Conservation (phyloP, 108 stramenopile genomes). For the Discostella stelligeroides region DNA sequence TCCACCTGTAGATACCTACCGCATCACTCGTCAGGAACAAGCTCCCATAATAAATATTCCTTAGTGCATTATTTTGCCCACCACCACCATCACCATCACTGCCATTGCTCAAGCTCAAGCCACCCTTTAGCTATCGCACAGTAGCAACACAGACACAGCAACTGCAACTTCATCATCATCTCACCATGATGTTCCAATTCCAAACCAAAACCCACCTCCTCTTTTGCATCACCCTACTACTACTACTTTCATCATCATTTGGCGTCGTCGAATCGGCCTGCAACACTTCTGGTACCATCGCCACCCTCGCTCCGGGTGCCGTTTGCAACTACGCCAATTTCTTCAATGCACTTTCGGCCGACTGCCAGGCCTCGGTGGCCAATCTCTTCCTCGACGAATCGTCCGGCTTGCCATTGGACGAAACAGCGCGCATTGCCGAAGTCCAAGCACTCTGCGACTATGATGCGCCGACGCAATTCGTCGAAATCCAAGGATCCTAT, state of each 20-base stretch:
- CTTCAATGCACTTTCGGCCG: neutral
- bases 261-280: neutral
- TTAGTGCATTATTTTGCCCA: too few relatives aligned
- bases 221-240: too few relatives aligned
- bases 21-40: too few relatives aligned
- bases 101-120: too few relatives aligned
- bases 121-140: too few relatives aligned
- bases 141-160: too few relatives aligned
- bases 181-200: neutral
- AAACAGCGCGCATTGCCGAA: neutral
- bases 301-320: neutral
- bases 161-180: too few relatives aligned
- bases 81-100: too few relatives aligned
- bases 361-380: constrained; percentile 2
- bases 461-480: constrained; percentile 31
- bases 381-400: constrained; percentile 1
- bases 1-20: too few relatives aligned
- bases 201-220: neutral
- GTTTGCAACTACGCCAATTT: neutral
- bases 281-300: neutral
- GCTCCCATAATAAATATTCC: too few relatives aligned
- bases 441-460: constrained; percentile 31
- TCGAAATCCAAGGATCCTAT: constrained; percentile 34
- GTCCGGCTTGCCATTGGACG: neutral
- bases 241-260: too few relatives aligned